Evolutionary conservation across 2,329 filamentous ascomycete genomes (phyloP), one percentile per base, ranked within the genome.

Genomic region (Leptographium wingfieldii): DNA sequence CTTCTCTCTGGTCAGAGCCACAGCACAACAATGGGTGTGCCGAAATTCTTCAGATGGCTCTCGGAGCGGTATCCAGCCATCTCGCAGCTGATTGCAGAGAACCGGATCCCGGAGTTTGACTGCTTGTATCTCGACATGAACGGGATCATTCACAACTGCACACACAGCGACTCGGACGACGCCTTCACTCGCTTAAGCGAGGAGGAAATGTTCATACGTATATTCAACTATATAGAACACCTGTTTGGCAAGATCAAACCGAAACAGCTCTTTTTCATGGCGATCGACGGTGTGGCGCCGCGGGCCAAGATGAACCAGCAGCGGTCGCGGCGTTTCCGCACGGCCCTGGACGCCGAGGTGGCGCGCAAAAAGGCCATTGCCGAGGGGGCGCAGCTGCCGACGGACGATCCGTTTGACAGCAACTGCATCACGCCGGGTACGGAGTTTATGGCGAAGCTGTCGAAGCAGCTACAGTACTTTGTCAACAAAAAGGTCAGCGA

Each of bases 281-380:
- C 94, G 57, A 94, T 99, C 65, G 94, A 99, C 69, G 94, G 94
- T 68, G 95, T 99, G 63, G 94, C 94, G 27, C 95, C 94, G 22
- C 88, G 94, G 68, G 94, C 94, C 67, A 99, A 99, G 80, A 99
- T 99, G 94, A 99, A 99, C 73, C 94, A 99, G 74, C 94, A 99
- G 76, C 90, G 94, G 67, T 88, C 94, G 60, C 86, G 94, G 69
- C 87, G 94, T 71, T 99, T 99, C 73, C 84, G 94, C 69, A 97
- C 94, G 29, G 94, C 94, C 49, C 78, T 96, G 57, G 95, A 99
- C 69, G 88, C 83, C 60, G 94, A 99, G 72, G 82, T 83, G 66
- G 91, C 92, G 62, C 87, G 90, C 72, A 90, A 97, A 61, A 96
- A 95, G 80, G 95, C 94, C 54, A 85, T 97, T 63, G 80, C 77